Evolutionary conservation across 352 stramenopile species (phyloP), one percentile per base, ranked within the genome.

Genomic region (Globisporangium sylvaticum): DNA sequence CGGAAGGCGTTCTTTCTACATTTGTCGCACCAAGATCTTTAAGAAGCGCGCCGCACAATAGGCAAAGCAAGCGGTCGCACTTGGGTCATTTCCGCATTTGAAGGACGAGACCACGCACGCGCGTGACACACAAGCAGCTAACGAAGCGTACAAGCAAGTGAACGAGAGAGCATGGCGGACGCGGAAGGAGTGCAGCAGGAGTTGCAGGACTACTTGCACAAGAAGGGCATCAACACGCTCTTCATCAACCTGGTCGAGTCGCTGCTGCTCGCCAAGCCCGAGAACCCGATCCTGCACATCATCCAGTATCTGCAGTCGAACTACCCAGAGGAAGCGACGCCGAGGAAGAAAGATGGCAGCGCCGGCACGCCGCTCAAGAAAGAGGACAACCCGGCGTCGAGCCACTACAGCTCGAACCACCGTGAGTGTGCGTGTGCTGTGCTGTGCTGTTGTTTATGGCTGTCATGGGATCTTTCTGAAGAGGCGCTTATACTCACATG

Each of bases 161-260:
- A 44, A 24, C 14, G 4, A 18, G 4, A 6, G 12, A 62, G 37
- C 31, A 96, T 96, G 88, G 70, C 88, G 59, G 87, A 96, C 77
- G 88, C 84, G 14, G 87, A 96, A 65, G 82, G 83, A 56, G 88
- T 97, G 68, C 90, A 97, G 68, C 87, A 96, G 67, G 90, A 97
- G 72, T 81, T 97, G 73, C 90, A 97, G 79, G 86, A 95, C 42
- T 97, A 97, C 67, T 65, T 97, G 64, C 86, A 95, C 72, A 90
- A 93, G 74, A 97, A 97, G 67, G 88, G 89, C 75, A 95, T 97
- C 72, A 97, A 96, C 76, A 94, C 85, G 67, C 84, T 97, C 48
- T 97, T 97, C 66, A 95, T 96, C 64, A 97, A 96, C 77, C 76
- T 97, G 64, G 90, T 97, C 29, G 89, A 97, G 80, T 94, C 91